Evolutionary conservation across 768 basidiomycete genomes (phyloP), one percentile per base, ranked within the genome.

Genomic region (Tulasnella sp.): DNA sequence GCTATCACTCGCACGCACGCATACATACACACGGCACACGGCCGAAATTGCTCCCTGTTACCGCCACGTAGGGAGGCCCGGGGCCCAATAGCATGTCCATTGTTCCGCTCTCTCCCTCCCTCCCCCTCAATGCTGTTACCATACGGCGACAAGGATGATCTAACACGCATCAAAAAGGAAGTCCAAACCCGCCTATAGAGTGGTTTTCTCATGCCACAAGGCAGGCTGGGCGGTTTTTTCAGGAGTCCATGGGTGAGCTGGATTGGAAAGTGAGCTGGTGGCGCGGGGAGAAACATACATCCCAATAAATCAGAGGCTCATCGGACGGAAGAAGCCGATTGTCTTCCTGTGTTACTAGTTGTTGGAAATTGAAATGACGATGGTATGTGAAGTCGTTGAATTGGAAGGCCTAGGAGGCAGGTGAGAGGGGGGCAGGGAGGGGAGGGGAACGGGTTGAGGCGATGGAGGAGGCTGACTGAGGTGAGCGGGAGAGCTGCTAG

Each of bases 401-500:
- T 61, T 48, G 46, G 15, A 61, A 29, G 57, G n/a, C 57, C 57
- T 61, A 61, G 57, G 57, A 26, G 57, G 57, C n/a, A 61, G 57
- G 57, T 61, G 29, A 15, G 16, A 15, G 20, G 57, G n/a, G 57
- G 23, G 57, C n/a, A 23, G 2, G 26, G 55, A 18, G 9, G 44
- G 44, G 16, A 18, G 20, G 55, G 23, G 55, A 20, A 23, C 20
- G 26, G 55, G 55, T 20, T 23, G 55, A 57, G 55, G 55, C 55
- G 55, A 57, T 57, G 55, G 55, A 57, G 55, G 55, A 57, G 55
- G 55, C 55, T 57, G 55, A 57, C 55, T 57, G 55, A 57, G 55
- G 55, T 57, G 55, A 57, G 26, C 55, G 55, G 55, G 9, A 2
- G 55, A 57, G 55, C 55, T 57, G 55, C 55, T 57, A 57, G 55